A percentile compares a stretch with the other conserved stretches of the same genome.
Evolutionary conservation across 1,284 basidiomycete species (phyloP).

Genomic region (Lentinus polychrous): DNA sequence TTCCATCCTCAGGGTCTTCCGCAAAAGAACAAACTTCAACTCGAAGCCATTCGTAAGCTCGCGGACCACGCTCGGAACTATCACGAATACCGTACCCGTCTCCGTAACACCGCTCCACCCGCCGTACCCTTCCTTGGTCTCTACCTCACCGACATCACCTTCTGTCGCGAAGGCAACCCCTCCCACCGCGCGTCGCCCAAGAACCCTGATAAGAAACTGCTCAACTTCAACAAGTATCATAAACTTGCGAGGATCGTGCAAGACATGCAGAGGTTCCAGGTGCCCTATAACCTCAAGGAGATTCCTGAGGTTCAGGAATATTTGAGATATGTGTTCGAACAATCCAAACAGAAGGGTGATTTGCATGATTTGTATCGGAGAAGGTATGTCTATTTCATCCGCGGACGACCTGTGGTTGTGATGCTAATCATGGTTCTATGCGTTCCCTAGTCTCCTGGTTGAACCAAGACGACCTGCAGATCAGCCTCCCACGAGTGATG

Average conservation of each 20-base stretch:
- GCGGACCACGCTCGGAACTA: conserved; percentile 92
- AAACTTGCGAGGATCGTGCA: conserved; percentile 86
- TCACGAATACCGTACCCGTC: conserved; percentile 80
- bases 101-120: conserved; percentile 80
- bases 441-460: conserved; percentile 53
- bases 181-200: conserved; percentile 76
- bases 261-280: conserved; percentile 87
- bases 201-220: conserved; percentile 71
- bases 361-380: conserved; percentile 76
- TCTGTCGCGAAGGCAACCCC: conserved; percentile 93
- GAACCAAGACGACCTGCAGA: conserved; percentile 76
- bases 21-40: conserved; percentile 75
- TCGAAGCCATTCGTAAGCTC: conserved; percentile 78
- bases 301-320: conserved; percentile 82
- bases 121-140: conserved; percentile 90
- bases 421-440: conserved; percentile 4
- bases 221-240: conserved; percentile 95
- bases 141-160: conserved; percentile 89
- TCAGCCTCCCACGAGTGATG: conserved; percentile 53
- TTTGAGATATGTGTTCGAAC: conserved; percentile 65
- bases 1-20: conserved; percentile 59
- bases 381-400: conserved; percentile 40
- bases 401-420: conserved; percentile 7
- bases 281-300: conserved; percentile 74
- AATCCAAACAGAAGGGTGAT: conserved; percentile 66